These are phyloP conservation scores for Amanita inopinata DNA, from an alignment of 768 basidiomycete genomes.

Conservation along the genomic window DNA sequence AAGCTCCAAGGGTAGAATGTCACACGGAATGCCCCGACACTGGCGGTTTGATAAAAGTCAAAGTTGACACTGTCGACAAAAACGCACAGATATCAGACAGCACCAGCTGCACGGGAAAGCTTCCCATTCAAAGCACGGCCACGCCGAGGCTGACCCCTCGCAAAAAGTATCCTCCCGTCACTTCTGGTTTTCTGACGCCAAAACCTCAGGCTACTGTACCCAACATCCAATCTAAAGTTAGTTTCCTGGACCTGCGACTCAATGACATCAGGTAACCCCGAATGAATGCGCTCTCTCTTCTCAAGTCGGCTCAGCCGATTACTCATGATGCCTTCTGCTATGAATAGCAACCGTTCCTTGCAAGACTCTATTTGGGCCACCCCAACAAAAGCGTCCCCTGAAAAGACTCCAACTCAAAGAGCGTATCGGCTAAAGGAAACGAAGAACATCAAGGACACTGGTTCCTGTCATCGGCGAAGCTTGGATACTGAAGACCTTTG, in stretches of 20 bases:
- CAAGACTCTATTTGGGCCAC: conserved; percentile 8
- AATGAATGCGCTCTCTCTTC: background rate
- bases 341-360: conserved; percentile 7
- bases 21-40: too few species aligned
- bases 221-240: background rate
- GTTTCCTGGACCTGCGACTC: conserved; percentile 4
- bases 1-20: too few species aligned
- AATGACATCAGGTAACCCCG: conserved; percentile 2
- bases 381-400: background rate
- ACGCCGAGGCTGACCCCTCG: too few species aligned
- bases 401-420: conserved; percentile 4
- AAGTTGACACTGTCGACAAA: too few species aligned
- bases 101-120: too few species aligned
- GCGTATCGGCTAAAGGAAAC: background rate
- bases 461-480: too few species aligned
- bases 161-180: background rate
- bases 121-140: too few species aligned
- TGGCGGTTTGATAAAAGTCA: too few species aligned
- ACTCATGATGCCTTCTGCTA: background rate
- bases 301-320: background rate
- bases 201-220: background rate
- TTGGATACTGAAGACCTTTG: background rate
- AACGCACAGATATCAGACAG: too few species aligned
- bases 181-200: background rate
- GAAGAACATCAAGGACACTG: background rate